These are phyloP conservation scores for Taxillus chinensis DNA, from an alignment of 164 flowering plant species.

Conservation along the genomic window DNA sequence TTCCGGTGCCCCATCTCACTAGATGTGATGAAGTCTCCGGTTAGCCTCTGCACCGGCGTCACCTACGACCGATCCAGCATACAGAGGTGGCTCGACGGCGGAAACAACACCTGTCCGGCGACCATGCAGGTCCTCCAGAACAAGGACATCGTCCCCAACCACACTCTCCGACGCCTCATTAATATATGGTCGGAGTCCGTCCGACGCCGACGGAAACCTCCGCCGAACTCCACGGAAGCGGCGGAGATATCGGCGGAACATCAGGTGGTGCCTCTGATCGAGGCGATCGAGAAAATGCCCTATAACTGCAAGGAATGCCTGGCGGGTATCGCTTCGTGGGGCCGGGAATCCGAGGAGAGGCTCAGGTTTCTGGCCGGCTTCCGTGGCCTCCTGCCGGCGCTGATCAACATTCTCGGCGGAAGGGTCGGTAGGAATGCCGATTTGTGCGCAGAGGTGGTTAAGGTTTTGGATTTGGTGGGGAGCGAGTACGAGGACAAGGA, in stretches of 20 bases:
- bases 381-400: conserved; percentile 28
- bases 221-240: too few relatives aligned
- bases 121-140: conserved; percentile 76
- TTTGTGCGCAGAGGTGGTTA: conserved; percentile 20
- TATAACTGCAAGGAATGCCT: conserved; percentile 7
- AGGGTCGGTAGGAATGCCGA: background rate
- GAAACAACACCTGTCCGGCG: conserved; percentile 93
- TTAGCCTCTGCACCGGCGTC: conserved; percentile 79
- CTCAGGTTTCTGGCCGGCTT: conserved; percentile 24
- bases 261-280: conserved; percentile 12
- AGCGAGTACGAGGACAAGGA: conserved; percentile 14
- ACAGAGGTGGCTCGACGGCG: conserved; percentile 81
- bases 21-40: conserved; percentile 91
- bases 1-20: conserved; percentile 92
- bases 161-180: conserved; percentile 71
- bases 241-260: background rate
- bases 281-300: background rate
- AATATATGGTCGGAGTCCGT: conserved; percentile 67
- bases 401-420: conserved; percentile 24
- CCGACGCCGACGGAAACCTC: background rate
- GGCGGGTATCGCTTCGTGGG: conserved; percentile 24
- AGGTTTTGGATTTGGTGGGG: conserved; percentile 24
- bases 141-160: conserved; percentile 72
- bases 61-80: conserved; percentile 90
- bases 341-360: conserved; percentile 34